These are phyloP conservation scores for Colletotrichum karsti DNA, from an alignment of 2,329 filamentous ascomycete genomes.

Conservation along the genomic window DNA sequence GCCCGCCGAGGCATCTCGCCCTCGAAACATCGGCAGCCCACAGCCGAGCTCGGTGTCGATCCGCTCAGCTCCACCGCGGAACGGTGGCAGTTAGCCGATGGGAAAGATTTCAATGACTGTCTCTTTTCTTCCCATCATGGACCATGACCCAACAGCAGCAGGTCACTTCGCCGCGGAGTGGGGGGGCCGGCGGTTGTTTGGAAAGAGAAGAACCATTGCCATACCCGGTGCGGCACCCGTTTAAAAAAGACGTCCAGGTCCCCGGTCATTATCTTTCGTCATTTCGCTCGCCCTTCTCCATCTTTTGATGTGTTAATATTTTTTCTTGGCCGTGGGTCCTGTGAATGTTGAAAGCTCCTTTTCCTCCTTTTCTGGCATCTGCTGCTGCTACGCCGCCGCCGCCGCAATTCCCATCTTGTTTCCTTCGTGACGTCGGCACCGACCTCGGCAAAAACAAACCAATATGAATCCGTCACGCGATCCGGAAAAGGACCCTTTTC, in stretches of 20 bases:
- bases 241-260: slow-evolving; percentile 14
- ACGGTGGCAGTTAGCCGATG: slow-evolving; percentile 14
- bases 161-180: neutral
- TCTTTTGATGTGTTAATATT: neutral
- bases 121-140: slow-evolving; percentile 10
- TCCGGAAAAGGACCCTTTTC: slow-evolving; percentile 25
- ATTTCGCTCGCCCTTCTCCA: slow-evolving; percentile 5
- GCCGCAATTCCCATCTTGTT: neutral
- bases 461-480: slow-evolving; percentile 12
- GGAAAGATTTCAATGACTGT: slow-evolving; percentile 3
- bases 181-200: neutral
- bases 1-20: slow-evolving; percentile 22
- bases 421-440: slow-evolving; percentile 4
- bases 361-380: neutral
- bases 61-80: slow-evolving; percentile 22
- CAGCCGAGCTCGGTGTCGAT: slow-evolving; percentile 27
- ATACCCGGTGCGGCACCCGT: slow-evolving; percentile 1
- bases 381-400: neutral
- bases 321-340: neutral
- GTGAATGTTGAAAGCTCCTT: neutral
- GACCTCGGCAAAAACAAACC: slow-evolving; percentile 1
- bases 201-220: slow-evolving; percentile 4
- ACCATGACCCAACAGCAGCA: slow-evolving; percentile 13
- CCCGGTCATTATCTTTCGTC: slow-evolving; percentile 15
- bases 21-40: slow-evolving; percentile 21